phyloP scores from a whole-genome alignment of 495 filamentous ascomycete genomes.

The Hypoxylon fuscum region DNA sequence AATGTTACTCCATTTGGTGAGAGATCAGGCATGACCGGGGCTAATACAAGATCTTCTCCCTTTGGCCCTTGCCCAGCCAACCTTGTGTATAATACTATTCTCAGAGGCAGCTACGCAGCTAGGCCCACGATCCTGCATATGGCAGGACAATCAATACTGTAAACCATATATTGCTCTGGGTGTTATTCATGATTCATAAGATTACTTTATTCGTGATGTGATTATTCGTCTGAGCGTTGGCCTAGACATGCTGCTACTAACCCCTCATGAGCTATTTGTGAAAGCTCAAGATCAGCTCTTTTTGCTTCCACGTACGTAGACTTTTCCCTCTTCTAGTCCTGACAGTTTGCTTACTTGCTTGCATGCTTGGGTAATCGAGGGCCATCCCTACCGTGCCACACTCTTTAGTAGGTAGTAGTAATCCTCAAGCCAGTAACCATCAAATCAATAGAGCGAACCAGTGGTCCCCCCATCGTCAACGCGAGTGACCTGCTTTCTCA shows the following conservation, averaged over 20 bases:
- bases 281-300: no score
- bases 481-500: no score
- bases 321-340: no score
- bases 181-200: slow-evolving; percentile 4
- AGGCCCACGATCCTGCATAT: not conserved
- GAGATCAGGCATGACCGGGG: not conserved
- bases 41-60: not conserved
- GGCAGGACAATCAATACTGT: slow-evolving; percentile 5
- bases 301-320: no score
- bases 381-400: no score
- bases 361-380: no score
- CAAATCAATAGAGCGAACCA: no score
- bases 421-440: no score
- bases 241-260: no score
- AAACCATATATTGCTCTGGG: not conserved
- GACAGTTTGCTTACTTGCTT: no score
- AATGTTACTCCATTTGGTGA: not conserved
- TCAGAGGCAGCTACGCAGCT: slow-evolving; percentile 1
- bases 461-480: no score
- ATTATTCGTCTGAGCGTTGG: not conserved
- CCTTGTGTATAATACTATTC: slow-evolving; percentile 18
- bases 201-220: slow-evolving; percentile 5
- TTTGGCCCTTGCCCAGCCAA: not conserved
- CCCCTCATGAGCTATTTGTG: no score
- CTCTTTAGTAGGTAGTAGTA: not conserved